Evolutionary conservation across 2,329 filamentous ascomycete species (phyloP), one percentile per base, ranked within the genome.

Genomic region (Fusarium dlaminii): DNA sequence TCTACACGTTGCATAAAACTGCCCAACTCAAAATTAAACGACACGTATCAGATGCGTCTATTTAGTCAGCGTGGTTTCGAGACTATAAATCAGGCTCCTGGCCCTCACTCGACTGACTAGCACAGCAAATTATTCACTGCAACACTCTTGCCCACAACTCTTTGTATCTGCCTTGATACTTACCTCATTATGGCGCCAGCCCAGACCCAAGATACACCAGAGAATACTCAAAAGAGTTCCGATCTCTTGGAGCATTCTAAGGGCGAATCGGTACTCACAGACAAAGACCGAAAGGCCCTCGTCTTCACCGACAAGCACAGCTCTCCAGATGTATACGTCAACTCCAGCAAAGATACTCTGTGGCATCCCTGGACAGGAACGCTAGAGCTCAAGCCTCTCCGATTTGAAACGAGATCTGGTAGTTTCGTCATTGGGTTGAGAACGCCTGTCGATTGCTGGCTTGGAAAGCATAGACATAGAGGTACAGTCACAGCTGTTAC

Each of bases 241-340:
- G 56, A 64, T 34, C 56, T 63, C 24, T 40, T 62, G 29, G 58
- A 49, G 10, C 42, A 34, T 13, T 32, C 61, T 6, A 64, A 64
- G 20, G 36, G 39, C 0, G 42, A 62, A 11, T 64, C 61, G 3
- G 42, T 64, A 18, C 61, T 64, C 11, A 64, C 61, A 49, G 42
- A 62, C 0, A 64, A 63, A 22, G 61, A 64, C 15, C 61, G 61
- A 12, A 64, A 64, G 42, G 34, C 34, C 5, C 56, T 64, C 6
- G 20, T 48, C 4, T 64, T 64, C 11, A 64, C 61, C 6, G 56
- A 64, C 36, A 64, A 62, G 18, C 56, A 64, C 10, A 64, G 61
- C 8, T 62, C 61, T 14, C 61, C 56, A 18, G 61, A 64, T 17
- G 61, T 64, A 3, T 64, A 64, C 5, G 34, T 62, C 13, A 63